phyloP scores from a whole-genome alignment of 2,329 filamentous ascomycete species.

The Fusarium lateritium region DNA sequence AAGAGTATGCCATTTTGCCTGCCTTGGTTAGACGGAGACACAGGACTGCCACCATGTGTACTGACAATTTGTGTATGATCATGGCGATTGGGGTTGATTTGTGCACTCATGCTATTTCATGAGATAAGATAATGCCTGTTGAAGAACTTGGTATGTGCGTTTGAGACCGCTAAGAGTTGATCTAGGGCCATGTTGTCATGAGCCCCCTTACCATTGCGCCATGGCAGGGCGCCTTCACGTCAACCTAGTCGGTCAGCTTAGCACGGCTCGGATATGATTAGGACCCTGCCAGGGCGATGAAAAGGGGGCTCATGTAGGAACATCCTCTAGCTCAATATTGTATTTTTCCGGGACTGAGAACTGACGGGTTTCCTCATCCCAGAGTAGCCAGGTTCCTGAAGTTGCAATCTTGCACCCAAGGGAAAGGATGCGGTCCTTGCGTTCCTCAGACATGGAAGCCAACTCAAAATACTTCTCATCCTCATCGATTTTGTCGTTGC shows the following conservation, averaged over 20 bases:
- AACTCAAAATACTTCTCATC: slow-evolving; percentile 76
- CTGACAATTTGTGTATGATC: not conserved
- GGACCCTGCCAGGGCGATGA: not conserved
- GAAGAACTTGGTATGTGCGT: not conserved
- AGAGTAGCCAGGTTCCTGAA: slow-evolving; percentile 61
- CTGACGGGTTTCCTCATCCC: slow-evolving; percentile 54
- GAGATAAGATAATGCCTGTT: not conserved
- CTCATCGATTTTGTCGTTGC: slow-evolving; percentile 72
- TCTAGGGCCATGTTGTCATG: not conserved
- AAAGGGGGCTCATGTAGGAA: not conserved
- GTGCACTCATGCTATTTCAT: not conserved
- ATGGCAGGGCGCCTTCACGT: not conserved
- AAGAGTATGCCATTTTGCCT: not conserved
- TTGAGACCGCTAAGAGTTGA: not conserved
- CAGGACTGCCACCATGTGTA: not conserved
- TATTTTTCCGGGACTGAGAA: slow-evolving; percentile 60
- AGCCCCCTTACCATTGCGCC: not conserved
- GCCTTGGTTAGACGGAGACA: not conserved
- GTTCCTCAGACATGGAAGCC: slow-evolving; percentile 69
- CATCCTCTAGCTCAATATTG: slow-evolving; percentile 46
- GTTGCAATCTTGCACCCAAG: slow-evolving; percentile 65
- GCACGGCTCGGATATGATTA: not conserved
- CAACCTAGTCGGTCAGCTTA: no score
- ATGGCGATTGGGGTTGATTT: not conserved
- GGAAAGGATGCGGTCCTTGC: slow-evolving; percentile 72